Base-by-base conservation (phyloP, 441 rosid species). In the Syzygium syzygioides region DNA sequence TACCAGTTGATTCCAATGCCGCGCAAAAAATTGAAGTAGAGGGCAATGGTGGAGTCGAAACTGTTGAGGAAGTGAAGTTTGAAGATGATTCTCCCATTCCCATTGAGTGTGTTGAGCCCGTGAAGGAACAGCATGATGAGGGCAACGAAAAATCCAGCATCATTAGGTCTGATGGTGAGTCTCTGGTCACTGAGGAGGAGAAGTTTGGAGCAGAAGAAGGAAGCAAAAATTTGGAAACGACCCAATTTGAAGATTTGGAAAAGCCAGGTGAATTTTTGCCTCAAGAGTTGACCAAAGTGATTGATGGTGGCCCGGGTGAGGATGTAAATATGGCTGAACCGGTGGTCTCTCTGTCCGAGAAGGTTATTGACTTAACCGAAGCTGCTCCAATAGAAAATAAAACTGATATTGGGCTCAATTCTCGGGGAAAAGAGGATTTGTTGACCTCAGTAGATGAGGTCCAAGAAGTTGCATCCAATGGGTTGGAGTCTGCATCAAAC, bases 101-200 rank as follows among this genome's bases (percentile, higher is more conserved):
- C 59, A 91, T 92, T 88, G 91, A 92, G 80, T 92, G 91, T 80
- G 91, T 88, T 88, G 93, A 93, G 88, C 87, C 87, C 64, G 71
- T 10, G 59, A 87, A 92, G 90, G 91, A 88, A 34, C 55, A 85
- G 11, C 90, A 88, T 87, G 89, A 86, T 87, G 91, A 87, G 41
- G 87, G 88, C 83, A 89, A 91, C 9, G 91, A 91, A 79, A 89
- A 89, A 88, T 89, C 52, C 64, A 90, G 91, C 87, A 88, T 90
- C 89, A 91, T 93, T 60, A 90, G 93, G 89, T 93, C 95, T 15
- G 95, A 94, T 90, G 93, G 93, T 12, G 96, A 96, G 59, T 92
- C 95, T 89, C 89, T 53, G 83, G 93, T 88, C 62, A 55, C 30
- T 41, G 89, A 84, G 83, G 92, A 93, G 93, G 91, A 89, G 79